A percentile compares a stretch with the other conserved stretches of the same genome.
These are phyloP conservation scores for Chytriomyces sp. DNA, from an alignment of 192 early-diverging fungal genomes.

Conservation along the genomic window DNA sequence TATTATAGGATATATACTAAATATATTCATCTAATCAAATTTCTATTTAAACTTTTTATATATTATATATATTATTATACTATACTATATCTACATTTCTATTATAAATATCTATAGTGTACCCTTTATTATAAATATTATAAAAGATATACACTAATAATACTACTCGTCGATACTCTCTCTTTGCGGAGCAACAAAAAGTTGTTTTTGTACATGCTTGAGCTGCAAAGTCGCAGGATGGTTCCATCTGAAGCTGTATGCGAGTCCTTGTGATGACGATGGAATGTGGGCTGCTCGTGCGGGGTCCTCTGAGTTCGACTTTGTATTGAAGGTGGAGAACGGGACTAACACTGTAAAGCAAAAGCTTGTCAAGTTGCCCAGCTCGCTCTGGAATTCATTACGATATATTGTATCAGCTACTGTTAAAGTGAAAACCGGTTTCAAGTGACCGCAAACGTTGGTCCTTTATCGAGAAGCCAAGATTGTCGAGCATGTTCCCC, in stretches of 20 bases:
- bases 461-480: conserved; percentile 31
- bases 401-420: conserved; percentile 47
- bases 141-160: too few relatives aligned
- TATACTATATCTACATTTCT: too few relatives aligned
- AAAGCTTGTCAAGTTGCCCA: conserved; percentile 36
- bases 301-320: conserved; percentile 38
- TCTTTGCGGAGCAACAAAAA: neutral
- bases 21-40: too few relatives aligned
- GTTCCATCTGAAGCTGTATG: conserved; percentile 46
- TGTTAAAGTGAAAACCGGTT: conserved; percentile 37
- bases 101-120: too few relatives aligned
- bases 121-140: too few relatives aligned
- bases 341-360: neutral
- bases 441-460: conserved; percentile 4
- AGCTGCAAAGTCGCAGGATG: conserved; percentile 36
- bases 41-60: too few relatives aligned
- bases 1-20: too few relatives aligned
- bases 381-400: conserved; percentile 45
- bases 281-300: conserved; percentile 54
- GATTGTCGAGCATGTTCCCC: conserved; percentile 36
- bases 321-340: conserved; percentile 37
- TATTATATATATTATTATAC: too few relatives aligned
- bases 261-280: conserved; percentile 54
- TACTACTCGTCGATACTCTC: neutral
- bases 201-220: conserved; percentile 28